Conservation (phyloP, 306 rosid species). For the Astragalus membranaceus region DNA sequence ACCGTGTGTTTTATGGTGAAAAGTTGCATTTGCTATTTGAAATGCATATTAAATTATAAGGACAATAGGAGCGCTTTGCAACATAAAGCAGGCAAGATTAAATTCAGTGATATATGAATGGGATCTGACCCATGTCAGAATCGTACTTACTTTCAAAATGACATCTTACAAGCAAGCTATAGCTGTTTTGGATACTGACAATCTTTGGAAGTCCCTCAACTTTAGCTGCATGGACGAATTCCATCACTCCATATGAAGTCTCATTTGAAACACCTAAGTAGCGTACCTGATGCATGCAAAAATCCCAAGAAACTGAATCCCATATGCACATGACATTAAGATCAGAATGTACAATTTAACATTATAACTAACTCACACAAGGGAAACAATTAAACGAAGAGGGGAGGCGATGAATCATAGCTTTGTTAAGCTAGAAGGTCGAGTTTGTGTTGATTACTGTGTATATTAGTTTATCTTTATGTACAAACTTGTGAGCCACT, state of each 20-base stretch:
- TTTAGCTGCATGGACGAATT: conserved; percentile 79
- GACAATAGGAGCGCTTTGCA: not conserved
- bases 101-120: not conserved
- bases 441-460: not conserved
- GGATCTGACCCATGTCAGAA: not conserved
- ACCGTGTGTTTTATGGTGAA: not conserved
- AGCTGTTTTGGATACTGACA: conserved; percentile 82
- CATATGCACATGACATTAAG: conserved; percentile 14
- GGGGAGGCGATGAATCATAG: not conserved
- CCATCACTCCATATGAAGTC: conserved; percentile 97
- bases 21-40: not conserved
- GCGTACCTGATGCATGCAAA: conserved; percentile 54
- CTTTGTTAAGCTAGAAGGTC: not conserved
- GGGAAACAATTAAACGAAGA: not conserved
- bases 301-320: conserved; percentile 9
- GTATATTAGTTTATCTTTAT: not conserved
- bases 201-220: conserved; percentile 85
- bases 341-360: not conserved
- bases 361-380: not conserved
- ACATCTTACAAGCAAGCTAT: conserved; percentile 62
- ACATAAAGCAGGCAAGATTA: not conserved
- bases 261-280: conserved; percentile 89
- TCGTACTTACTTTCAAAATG: conserved; percentile 55
- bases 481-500: not conserved
- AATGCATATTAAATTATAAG: not conserved